A percentile compares a stretch with the other conserved stretches of the same genome.
These are phyloP conservation scores for Pseudohalonectria lignicola DNA, from an alignment of 2,329 filamentous ascomycete genomes.

Conservation along the genomic window DNA sequence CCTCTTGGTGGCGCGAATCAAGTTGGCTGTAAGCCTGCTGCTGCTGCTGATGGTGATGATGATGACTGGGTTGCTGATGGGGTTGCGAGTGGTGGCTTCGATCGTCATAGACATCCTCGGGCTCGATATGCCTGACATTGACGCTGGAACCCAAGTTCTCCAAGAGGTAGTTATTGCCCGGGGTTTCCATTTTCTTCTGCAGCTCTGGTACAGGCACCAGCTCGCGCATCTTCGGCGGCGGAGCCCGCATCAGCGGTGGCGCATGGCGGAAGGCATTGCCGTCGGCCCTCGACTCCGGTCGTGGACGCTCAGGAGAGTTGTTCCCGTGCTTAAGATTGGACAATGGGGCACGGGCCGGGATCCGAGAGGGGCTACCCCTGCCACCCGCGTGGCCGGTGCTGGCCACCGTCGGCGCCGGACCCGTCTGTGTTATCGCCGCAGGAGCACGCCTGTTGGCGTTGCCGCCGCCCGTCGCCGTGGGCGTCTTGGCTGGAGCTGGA, in stretches of 20 bases:
- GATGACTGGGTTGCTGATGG: slow-evolving; percentile 22
- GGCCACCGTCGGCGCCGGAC: slow-evolving; percentile 12
- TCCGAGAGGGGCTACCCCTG: slow-evolving; percentile 51
- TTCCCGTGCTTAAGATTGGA: slow-evolving; percentile 58
- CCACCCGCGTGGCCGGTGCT: slow-evolving; percentile 13
- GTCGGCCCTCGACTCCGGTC: slow-evolving; percentile 30
- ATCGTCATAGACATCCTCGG: slow-evolving; percentile 84
- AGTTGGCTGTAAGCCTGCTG: too few relatives aligned
- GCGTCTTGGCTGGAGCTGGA: slow-evolving; percentile 39
- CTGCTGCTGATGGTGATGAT: slow-evolving; percentile 26
- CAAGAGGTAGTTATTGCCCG: slow-evolving; percentile 34
- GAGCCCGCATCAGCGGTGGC: slow-evolving; percentile 49
- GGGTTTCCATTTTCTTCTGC: slow-evolving; percentile 37
- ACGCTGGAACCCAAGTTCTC: slow-evolving; percentile 40
- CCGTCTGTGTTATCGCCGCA: slow-evolving; percentile 19
- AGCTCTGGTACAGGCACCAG: slow-evolving; percentile 40
- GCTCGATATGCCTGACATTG: slow-evolving; percentile 46
- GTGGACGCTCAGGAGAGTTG: slow-evolving; percentile 70
- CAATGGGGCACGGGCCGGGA: slow-evolving; percentile 59
- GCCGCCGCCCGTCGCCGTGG: slow-evolving; percentile 26
- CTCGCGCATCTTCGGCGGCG: slow-evolving; percentile 89
- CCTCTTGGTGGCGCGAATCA: too few relatives aligned
- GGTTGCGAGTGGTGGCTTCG: slow-evolving; percentile 14
- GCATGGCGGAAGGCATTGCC: slow-evolving; percentile 39
- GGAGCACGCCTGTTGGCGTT: not conserved